Conservation (phyloP, 208 protist species). For the Wallacemonas sp. region DNA sequence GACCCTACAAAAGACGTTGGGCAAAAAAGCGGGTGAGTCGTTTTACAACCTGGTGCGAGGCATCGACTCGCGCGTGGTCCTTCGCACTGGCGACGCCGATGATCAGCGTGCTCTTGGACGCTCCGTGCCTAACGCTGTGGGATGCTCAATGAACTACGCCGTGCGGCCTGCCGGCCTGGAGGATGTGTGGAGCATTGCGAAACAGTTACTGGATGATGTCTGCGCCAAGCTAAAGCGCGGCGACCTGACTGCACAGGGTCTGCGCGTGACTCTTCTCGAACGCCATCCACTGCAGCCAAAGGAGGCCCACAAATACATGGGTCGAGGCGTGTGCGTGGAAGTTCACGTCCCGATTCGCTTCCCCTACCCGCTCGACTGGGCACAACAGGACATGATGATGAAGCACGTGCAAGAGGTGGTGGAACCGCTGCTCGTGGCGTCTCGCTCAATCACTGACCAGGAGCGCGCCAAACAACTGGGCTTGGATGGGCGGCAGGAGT, state of each 20-base stretch:
- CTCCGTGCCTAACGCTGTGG: slow-evolving; percentile 47
- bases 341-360: slow-evolving; percentile 68
- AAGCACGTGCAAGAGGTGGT: slow-evolving; percentile 28
- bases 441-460: slow-evolving; percentile 41
- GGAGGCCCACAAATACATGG: slow-evolving; percentile 83
- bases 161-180: slow-evolving; percentile 55
- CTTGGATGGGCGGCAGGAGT: slow-evolving; percentile 15
- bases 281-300: slow-evolving; percentile 78
- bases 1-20: slow-evolving; percentile 52
- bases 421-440: slow-evolving; percentile 44
- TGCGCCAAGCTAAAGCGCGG: slow-evolving; percentile 67
- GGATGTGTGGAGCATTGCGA: slow-evolving; percentile 68
- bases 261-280: slow-evolving; percentile 78
- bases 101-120: slow-evolving; percentile 60
- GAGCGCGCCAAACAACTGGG: slow-evolving; percentile 48
- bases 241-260: slow-evolving; percentile 22
- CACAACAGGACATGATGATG: slow-evolving; percentile 45
- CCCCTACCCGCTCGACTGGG: slow-evolving; percentile 30
- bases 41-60: slow-evolving; percentile 74
- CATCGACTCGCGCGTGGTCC: slow-evolving; percentile 65
- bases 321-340: slow-evolving; percentile 78
- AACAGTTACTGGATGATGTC: slow-evolving; percentile 68
- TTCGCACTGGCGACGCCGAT: slow-evolving; percentile 74
- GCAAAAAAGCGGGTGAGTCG: slow-evolving; percentile 60
- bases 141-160: slow-evolving; percentile 90